Evolutionary conservation across 2,329 filamentous ascomycete species (phyloP), one percentile per base, ranked within the genome.

Genomic region (Colletotrichum salicis): DNA sequence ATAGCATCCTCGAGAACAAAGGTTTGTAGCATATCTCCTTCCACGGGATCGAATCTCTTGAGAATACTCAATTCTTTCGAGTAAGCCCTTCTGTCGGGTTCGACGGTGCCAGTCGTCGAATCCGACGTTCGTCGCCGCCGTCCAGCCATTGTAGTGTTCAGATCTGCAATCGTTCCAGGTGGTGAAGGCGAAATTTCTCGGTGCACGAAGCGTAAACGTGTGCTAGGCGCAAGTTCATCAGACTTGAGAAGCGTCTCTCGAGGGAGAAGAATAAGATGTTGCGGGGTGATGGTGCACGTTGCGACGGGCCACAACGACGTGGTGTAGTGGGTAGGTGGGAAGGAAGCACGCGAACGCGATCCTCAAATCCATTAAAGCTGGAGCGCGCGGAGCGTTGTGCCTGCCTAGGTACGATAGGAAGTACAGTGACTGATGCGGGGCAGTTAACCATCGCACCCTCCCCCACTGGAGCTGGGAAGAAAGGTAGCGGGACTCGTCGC

Each of bases 1-100:
- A 88, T 84, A 48, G 88, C 91, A 77, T 93, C 68, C 62, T 74
- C 71, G 12, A 74, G 55, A 54, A 74, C 65, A n/a, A 69, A 74
- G 0, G 71, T 74, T 5, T 72, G 70, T 15, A 72, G 33, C 64
- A 64, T 55, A 7, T 64, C 51, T 7, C 29, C 37, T 8, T 72
- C 57, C 11, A 56, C 27, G 12, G 56, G 31, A 29, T 68, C 59
- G 37, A 56, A 63, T 13, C 31, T 55, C 68, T 82, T 83, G 10
- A 86, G 78, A 1, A 86, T 69, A 1, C 77, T 73, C 5, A 74
- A 72, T 69, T 85, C 84, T 37, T 77, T 78, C 29, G 76, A 72
- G 71, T 80, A 83, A 45, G 71, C 74, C 52, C 77, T 77, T 8
- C 70, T 78, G 57, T 77, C 67, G 33, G 84, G 77, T 70, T 86